Percentiles rank a stretch among this genome's conserved stretches.
phyloP scores from a whole-genome alignment of 352 stramenopile species.

The Phytophthora parvispora region DNA sequence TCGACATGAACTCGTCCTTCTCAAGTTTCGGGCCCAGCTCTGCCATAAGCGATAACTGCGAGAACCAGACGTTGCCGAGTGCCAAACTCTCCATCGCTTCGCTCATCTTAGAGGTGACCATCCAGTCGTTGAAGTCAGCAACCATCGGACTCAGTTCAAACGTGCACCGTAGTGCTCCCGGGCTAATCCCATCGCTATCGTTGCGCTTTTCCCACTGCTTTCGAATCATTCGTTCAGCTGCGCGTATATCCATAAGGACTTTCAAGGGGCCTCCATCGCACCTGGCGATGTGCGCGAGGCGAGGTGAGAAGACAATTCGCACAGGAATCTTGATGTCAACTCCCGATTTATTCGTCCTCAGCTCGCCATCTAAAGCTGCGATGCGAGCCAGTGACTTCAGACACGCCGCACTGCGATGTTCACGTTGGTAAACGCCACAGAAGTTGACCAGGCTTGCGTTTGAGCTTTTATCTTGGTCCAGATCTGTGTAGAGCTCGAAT shows the following conservation, averaged over 20 bases:
- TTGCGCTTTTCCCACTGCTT: not conserved
- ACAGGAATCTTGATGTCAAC: not conserved
- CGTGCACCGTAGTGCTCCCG: not conserved
- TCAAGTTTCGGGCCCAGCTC: not conserved
- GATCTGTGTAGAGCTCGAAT: not conserved
- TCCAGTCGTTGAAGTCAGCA: not conserved
- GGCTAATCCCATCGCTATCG: not conserved
- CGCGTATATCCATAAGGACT: not conserved
- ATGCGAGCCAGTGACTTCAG: not conserved
- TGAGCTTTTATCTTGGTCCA: not conserved
- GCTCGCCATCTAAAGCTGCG: not conserved
- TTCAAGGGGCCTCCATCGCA: not conserved
- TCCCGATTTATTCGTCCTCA: not conserved
- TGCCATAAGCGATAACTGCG: not conserved
- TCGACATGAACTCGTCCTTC: not conserved
- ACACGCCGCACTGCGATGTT: not conserved
- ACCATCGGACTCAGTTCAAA: not conserved
- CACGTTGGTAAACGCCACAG: not conserved
- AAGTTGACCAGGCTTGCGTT: not conserved
- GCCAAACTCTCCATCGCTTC: not conserved
- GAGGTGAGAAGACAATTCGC: not conserved
- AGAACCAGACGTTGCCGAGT: not conserved
- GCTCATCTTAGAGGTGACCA: not conserved
- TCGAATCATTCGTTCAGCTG: not conserved
- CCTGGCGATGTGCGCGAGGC: not conserved